Base-by-base conservation (phyloP, 148 eudicot species). In the Polygonum maritimum region DNA sequence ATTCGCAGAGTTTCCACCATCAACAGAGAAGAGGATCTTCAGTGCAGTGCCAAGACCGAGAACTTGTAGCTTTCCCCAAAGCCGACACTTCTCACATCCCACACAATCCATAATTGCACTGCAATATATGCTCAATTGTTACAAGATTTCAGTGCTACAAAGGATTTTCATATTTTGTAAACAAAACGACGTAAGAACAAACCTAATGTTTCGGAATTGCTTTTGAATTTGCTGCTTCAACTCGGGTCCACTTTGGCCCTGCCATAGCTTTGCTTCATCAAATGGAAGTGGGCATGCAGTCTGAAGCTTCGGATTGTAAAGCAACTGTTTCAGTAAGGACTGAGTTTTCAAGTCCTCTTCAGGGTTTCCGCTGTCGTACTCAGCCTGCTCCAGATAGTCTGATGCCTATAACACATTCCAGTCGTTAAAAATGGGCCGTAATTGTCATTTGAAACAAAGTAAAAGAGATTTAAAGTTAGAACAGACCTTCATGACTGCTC, bases 31-130 rank as follows among this genome's bases (percentile, higher is more conserved):
- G 26, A 95, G 89, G 75, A 88, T 95, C 87, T 95, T 90, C 69
- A 95, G 81, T 26, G 98, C 97, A 41, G 98, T 95, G 26, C 98
- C 98, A 36, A 95, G 92, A 79, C 98, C 98, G 80, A 89, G 97
- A 77, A 95, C 92, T 80, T 95, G 98, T 62, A 95, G 90, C 83
- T 95, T 95, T 71, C 98, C 98, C 98, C 98, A 95, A 10, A 95
- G 89, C 22, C 97, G 91, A 69, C 98, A 94, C 84, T 92, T 95
- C 78, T 95, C 97, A 78, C 98, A 95, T 73, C 96, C 97, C 35
- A 95, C 96, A 82, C 98, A 95, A 74, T 95, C 98, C 97, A 95
- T 95, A 73, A 95, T 77, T 13, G 97, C 91, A 78, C 98, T 94
- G 91, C 62, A 81, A 79, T n/a, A 15, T 16, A 51, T 18, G 19